These are phyloP conservation scores for Colletotrichum sp. DNA, from an alignment of 2,329 filamentous ascomycete species.

Conservation along the genomic window DNA sequence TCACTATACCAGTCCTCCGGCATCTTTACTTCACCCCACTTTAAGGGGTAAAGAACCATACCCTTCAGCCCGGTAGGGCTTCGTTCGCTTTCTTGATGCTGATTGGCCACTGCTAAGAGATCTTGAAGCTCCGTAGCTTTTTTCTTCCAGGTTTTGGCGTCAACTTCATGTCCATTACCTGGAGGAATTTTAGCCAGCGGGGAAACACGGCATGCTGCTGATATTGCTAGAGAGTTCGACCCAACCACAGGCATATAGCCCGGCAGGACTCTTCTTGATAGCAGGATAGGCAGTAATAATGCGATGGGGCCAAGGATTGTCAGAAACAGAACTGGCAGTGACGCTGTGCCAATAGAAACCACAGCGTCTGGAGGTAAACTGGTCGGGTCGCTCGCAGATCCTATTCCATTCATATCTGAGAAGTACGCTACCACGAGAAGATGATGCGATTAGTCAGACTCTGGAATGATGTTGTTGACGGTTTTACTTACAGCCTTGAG, in stretches of 20 bases:
- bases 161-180: not conserved
- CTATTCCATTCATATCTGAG: not conserved
- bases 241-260: not conserved
- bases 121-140: too few species aligned
- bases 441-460: not conserved
- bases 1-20: too few species aligned
- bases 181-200: fast-evolving
- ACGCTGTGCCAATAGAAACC: not conserved
- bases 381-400: not conserved
- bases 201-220: not conserved
- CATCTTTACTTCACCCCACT: too few species aligned
- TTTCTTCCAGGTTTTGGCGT: too few species aligned
- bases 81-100: too few species aligned
- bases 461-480: not conserved
- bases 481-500: not conserved
- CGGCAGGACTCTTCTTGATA: not conserved
- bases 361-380: not conserved
- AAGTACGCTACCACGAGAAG: too few species aligned
- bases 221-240: not conserved
- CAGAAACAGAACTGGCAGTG: not conserved
- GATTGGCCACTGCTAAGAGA: too few species aligned
- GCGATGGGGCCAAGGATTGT: not conserved
- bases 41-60: too few species aligned
- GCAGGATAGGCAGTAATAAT: not conserved
- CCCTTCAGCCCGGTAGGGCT: fast-evolving